Percentiles rank a stretch among this genome's conserved stretches.
phyloP scores from a whole-genome alignment of 2,329 filamentous ascomycete species.

The Aspergillus glaucus region DNA sequence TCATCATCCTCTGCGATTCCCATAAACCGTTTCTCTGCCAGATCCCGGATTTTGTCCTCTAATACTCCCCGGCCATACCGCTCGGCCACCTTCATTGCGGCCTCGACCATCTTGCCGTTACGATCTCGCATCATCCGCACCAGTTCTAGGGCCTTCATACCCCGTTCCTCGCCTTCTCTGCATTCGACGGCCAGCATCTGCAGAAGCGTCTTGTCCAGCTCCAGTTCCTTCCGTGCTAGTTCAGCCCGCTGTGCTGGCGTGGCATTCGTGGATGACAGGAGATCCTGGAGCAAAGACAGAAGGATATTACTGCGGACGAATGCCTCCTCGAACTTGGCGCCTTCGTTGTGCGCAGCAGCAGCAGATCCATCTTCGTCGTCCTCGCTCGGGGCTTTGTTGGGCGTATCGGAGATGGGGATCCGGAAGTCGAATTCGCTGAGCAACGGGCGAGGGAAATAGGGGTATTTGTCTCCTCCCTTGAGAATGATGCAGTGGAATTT shows the following conservation, averaged over 20 bases:
- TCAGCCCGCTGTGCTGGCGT: constrained; percentile 59
- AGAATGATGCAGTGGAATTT: constrained; percentile 99
- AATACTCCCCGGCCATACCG: constrained; percentile 74
- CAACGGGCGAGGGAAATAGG: constrained; percentile 83
- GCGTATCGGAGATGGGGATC: constrained; percentile 63
- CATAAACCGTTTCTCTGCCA: constrained; percentile 65
- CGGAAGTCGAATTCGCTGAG: constrained; percentile 91
- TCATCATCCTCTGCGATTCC: constrained; percentile 55
- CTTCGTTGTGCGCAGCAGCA: constrained; percentile 25
- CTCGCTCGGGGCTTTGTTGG: constrained; percentile 32
- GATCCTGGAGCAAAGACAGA: constrained; percentile 67
- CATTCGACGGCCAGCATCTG: constrained; percentile 88
- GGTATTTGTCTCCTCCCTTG: constrained; percentile 87
- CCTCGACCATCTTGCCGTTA: constrained; percentile 83
- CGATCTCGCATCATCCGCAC: constrained; percentile 78
- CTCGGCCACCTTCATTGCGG: constrained; percentile 81
- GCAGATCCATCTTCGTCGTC: constrained; percentile 39
- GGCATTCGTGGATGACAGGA: constrained; percentile 61
- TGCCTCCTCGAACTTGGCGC: constrained; percentile 63
- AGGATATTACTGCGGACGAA: constrained; percentile 71
- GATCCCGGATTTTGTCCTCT: constrained; percentile 81
- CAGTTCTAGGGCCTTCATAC: constrained; percentile 91
- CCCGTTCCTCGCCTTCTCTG: constrained; percentile 82
- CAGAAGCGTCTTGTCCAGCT: constrained; percentile 82
- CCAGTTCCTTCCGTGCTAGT: constrained; percentile 67